Evolutionary conservation across 2,329 filamentous ascomycete genomes (phyloP), one percentile per base, ranked within the genome.

Genomic region (Thermochaetoides dissita): DNA sequence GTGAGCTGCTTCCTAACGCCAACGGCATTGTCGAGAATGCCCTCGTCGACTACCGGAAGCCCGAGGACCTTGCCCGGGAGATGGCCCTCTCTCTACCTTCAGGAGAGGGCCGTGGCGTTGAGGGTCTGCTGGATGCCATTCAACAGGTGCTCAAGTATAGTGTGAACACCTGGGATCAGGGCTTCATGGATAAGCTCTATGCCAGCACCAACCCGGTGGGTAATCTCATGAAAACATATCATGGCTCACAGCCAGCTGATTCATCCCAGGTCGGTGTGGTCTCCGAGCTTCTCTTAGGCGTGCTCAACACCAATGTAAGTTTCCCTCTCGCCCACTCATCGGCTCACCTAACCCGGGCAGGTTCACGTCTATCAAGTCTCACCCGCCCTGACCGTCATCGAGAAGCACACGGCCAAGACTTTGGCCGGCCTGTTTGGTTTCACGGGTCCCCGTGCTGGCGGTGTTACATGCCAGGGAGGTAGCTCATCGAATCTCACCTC

Each of bases 101-200:
- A 2, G 63, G 60, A 3, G 59, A 68, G 34, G 79, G 74, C 7
- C 66, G 64, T 47, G 81, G 79, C 1, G 82, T 82, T 52, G 74
- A 83, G 36, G 89, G 88, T 0, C 65, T 95, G 30, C 65, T 94
- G 29, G 69, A 76, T 31, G 75, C 76, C 3, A 71, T 94, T 37
- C 66, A 77, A 50, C 73, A 78, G 46, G 69, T 95, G 12, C 68
- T 96, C 35, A 71, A 75, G 49, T 87, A 93, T 61, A 91, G 83
- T 55, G 89, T 96, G 56, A 98, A 98, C 63, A 95, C 89, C n/a
- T 96, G 88, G 84, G 84, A 94, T 56, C 88, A 94, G 62, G 89
- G 89, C 8, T 98, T 96, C 62, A 64, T 96, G 56, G 88, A 95
- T 63, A 96, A 98, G 65, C 69, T 96, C 11, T 96, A 95, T 61